phyloP scores from a whole-genome alignment of 1,139 yeast genomes.

The Candida sojae region DNA sequence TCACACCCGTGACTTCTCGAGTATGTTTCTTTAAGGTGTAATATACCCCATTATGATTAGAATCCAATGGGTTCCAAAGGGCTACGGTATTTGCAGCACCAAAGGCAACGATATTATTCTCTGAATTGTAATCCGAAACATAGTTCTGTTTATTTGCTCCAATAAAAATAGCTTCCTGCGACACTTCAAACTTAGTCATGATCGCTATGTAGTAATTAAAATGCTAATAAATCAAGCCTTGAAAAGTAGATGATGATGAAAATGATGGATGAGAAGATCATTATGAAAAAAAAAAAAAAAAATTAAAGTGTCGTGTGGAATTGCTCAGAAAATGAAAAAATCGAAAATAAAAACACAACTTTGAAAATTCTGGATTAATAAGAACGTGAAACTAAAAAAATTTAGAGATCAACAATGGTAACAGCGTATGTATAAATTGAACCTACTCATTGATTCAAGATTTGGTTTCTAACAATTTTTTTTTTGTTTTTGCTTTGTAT shows the following conservation, averaged over 20 bases:
- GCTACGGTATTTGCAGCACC: slow-evolving; percentile 80
- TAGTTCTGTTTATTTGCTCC: slow-evolving; percentile 81
- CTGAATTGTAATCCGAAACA: slow-evolving; percentile 57
- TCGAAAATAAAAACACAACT: background rate
- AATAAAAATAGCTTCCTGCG: slow-evolving; percentile 61
- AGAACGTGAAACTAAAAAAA: too few species aligned
- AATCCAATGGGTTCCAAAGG: slow-evolving; percentile 63
- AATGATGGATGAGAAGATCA: slow-evolving; percentile 3
- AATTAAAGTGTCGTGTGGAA: background rate
- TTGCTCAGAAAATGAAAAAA: background rate
- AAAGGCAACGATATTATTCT: slow-evolving; percentile 55
- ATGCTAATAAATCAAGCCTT: too few species aligned
- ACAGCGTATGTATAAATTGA: slow-evolving; percentile 30
- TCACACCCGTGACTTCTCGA: slow-evolving; percentile 58
- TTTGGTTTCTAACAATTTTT: background rate
- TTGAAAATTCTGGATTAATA: too few species aligned
- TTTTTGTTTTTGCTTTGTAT: background rate
- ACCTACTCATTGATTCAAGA: slow-evolving; percentile 11
- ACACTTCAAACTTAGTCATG: slow-evolving; percentile 5
- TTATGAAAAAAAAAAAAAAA: background rate
- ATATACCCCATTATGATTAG: slow-evolving; percentile 45
- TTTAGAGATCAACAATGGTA: slow-evolving; percentile 21
- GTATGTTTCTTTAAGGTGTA: slow-evolving; percentile 61
- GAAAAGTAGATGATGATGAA: too few species aligned
- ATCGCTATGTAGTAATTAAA: background rate